A percentile compares a stretch with the other conserved stretches of the same genome.
These are phyloP conservation scores for Daldinia bambusicola DNA, from an alignment of 495 filamentous ascomycete species.

Conservation along the genomic window DNA sequence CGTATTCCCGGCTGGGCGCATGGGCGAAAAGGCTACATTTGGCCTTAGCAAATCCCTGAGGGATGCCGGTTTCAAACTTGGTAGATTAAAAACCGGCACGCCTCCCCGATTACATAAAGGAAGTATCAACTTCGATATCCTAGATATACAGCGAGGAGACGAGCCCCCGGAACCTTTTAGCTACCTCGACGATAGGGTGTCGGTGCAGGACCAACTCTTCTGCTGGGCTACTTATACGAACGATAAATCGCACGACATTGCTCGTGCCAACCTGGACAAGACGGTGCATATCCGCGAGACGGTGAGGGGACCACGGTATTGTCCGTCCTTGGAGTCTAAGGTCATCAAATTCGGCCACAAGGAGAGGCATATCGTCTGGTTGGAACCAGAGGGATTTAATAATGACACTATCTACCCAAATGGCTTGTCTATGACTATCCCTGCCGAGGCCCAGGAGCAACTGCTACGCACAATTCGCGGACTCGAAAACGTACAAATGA, in stretches of 20 bases:
- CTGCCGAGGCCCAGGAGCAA: conserved; percentile 82
- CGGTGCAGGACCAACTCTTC: conserved; percentile 80
- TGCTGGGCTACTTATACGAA: conserved; percentile 91
- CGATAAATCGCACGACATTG: conserved; percentile 80
- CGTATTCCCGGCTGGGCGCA: conserved; percentile 83
- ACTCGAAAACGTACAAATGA: conserved; percentile 90
- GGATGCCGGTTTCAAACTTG: conserved; percentile 90
- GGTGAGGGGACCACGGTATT: conserved; percentile 93
- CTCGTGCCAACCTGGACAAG: conserved; percentile 87
- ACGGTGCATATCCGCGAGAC: conserved; percentile 96
- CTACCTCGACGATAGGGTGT: conserved; percentile 81
- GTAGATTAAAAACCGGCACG: conserved; percentile 94
- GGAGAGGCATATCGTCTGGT: conserved; percentile 87
- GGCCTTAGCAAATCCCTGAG: conserved; percentile 91
- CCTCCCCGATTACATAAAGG: conserved; percentile 85
- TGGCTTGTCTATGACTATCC: conserved; percentile 96
- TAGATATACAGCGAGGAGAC: conserved; percentile 82
- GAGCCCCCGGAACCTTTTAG: conserved; percentile 90
- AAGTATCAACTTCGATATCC: conserved; percentile 79
- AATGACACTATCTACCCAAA: conserved; percentile 95
- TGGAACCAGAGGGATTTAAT: conserved; percentile 95
- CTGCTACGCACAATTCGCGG: conserved; percentile 86
- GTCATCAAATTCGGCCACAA: conserved; percentile 86
- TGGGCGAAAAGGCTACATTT: conserved; percentile 94
- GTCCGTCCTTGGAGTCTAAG: conserved; percentile 94